These are phyloP conservation scores for Oryza australiensis DNA, from an alignment of 176 grass and related monocot genomes.

Conservation along the genomic window DNA sequence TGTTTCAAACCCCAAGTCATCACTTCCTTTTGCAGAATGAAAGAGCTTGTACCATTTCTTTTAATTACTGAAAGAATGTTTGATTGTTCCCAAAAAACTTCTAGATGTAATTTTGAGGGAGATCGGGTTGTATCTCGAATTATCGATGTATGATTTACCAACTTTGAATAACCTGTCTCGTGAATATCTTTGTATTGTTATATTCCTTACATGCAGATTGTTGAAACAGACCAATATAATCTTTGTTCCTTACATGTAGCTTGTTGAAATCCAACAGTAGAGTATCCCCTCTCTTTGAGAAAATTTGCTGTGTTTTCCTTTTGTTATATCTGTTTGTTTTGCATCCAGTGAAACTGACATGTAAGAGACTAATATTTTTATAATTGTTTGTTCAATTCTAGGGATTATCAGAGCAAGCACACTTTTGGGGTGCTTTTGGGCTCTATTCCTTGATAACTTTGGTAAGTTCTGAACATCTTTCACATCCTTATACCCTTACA, in stretches of 20 bases:
- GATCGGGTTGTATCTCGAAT: neutral
- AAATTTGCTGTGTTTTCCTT: neutral
- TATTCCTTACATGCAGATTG: no score
- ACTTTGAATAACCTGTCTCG: conserved; percentile 7
- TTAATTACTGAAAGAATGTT: neutral
- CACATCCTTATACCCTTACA: conserved; percentile 2
- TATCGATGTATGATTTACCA: neutral
- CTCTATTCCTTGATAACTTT: conserved; percentile 78
- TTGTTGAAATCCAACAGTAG: neutral
- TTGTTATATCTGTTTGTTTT: neutral
- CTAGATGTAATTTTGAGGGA: neutral
- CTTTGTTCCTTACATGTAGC: conserved; percentile 3
- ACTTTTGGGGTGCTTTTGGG: conserved; percentile 95
- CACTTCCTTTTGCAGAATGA: neutral
- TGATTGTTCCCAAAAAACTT: neutral
- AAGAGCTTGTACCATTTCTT: neutral
- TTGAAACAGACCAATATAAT: neutral
- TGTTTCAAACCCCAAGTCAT: neutral
- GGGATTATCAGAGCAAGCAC: conserved; percentile 66
- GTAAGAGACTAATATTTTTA: conserved; percentile 6
- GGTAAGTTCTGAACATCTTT: conserved; percentile 58
- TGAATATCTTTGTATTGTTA: neutral
- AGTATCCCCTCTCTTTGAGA: neutral
- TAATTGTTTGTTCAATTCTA: conserved; percentile 39
- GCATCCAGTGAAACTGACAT: conserved; percentile 1